Evolutionary conservation across 2,329 filamentous ascomycete genomes (phyloP).

Genomic region (Exutisphaerella laricina): DNA sequence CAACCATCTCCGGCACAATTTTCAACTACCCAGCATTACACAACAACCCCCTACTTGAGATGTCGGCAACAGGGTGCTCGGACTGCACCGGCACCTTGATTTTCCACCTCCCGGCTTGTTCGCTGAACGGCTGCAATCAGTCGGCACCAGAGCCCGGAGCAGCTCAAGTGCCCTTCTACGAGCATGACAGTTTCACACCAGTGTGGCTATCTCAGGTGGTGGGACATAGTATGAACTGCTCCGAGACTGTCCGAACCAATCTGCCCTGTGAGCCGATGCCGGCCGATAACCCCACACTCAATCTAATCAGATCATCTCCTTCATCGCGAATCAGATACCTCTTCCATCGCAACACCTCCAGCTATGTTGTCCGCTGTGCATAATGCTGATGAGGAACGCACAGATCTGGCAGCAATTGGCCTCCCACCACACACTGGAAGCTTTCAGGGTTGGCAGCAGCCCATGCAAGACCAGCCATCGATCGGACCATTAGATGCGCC

Average conservation of each 20-base stretch:
- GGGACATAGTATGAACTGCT: too few relatives aligned
- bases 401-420: conserved; percentile 11
- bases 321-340: conserved; percentile 11
- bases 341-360: conserved; percentile 6
- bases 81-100: too few relatives aligned
- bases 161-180: too few relatives aligned
- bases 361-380: conserved; percentile 15
- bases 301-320: conserved; percentile 28
- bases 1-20: too few relatives aligned
- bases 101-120: too few relatives aligned
- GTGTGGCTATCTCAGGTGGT: too few relatives aligned
- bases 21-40: too few relatives aligned
- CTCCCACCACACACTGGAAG: background rate
- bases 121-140: too few relatives aligned
- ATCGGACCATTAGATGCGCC: background rate
- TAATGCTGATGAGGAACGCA: conserved; percentile 16
- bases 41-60: too few relatives aligned
- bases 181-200: too few relatives aligned
- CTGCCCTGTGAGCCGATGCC: conserved; percentile 5
- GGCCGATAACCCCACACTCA: conserved; percentile 5
- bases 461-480: background rate
- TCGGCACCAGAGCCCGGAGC: too few relatives aligned
- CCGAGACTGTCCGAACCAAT: background rate
- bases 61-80: too few relatives aligned
- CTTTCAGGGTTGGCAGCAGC: background rate